Conservation (phyloP, 176 grass and related monocot genomes). For the Pontederia paniculata region DNA sequence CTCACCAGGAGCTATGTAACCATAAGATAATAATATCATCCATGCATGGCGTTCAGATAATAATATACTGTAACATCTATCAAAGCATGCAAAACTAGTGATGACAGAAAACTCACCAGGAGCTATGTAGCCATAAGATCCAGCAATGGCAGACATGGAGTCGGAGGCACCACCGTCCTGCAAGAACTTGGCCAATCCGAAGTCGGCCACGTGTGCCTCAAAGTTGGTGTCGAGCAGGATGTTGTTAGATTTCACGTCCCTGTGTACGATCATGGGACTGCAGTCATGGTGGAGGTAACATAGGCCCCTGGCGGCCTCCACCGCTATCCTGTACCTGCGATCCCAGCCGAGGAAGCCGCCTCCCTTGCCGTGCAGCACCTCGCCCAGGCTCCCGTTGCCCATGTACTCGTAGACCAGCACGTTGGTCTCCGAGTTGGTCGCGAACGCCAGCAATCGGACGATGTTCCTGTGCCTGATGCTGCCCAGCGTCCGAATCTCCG, state of each 20-base stretch:
- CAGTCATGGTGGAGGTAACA: conserved; percentile 98
- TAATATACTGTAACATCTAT: too few species aligned
- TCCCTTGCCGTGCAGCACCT: conserved; percentile 73
- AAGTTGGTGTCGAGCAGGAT: conserved; percentile 77
- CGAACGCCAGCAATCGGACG: conserved; percentile 60
- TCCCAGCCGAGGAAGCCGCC: conserved; percentile 63
- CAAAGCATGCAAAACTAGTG: too few species aligned
- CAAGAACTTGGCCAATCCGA: conserved; percentile 88
- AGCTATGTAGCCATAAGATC: conserved; percentile 92
- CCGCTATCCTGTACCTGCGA: conserved; percentile 38
- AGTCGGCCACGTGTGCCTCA: conserved; percentile 89
- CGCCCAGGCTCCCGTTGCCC: conserved; percentile 72
- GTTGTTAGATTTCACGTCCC: conserved; percentile 93
- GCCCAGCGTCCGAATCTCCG: conserved; percentile 73
- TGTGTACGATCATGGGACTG: conserved; percentile 57
- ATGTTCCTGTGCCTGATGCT: conserved; percentile 87
- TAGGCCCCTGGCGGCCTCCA: conserved; percentile 59
- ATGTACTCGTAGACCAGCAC: conserved; percentile 91
- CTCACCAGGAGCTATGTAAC: conserved; percentile 92
- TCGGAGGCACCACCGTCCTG: conserved; percentile 37
- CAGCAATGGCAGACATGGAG: conserved; percentile 81
- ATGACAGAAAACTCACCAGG: conserved; percentile 44
- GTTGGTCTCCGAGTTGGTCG: conserved; percentile 69
- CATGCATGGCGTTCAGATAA: too few species aligned
- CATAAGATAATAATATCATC: too few species aligned